phyloP scores from a whole-genome alignment of 148 eudicot species.

The Amaranthus cruentus region DNA sequence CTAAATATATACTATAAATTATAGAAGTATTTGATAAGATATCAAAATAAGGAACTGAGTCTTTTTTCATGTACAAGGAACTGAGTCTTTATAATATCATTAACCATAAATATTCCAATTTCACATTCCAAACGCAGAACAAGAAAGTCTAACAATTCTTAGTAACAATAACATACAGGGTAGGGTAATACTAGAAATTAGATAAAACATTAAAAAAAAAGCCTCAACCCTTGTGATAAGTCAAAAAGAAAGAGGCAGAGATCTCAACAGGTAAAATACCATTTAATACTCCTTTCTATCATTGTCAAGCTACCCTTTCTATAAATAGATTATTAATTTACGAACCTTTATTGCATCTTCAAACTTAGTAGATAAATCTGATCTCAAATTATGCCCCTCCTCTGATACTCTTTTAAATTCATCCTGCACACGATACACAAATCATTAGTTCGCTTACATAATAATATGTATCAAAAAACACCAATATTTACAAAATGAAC shows the following conservation, averaged over 20 bases:
- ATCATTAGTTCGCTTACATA: constrained; percentile 3
- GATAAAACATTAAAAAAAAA: not conserved
- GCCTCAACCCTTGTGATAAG: no score
- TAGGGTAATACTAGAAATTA: not conserved
- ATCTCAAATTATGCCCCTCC: constrained; percentile 88
- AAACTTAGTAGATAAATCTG: constrained; percentile 78
- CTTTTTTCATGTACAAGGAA: not conserved
- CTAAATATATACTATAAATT: no score
- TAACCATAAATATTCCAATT: not conserved
- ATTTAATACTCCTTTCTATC: no score
- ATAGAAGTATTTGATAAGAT: no score
- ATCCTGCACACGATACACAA: constrained; percentile 49
- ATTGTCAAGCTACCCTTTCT: no score
- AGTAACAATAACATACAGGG: not conserved
- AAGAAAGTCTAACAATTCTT: not conserved
- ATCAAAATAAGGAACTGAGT: not conserved
- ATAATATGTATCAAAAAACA: not conserved
- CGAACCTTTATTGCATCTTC: constrained; percentile 86
- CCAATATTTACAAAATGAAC: constrained; percentile 6
- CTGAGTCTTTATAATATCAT: not conserved
- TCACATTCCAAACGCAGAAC: no score
- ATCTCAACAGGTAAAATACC: no score
- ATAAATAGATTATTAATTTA: not conserved
- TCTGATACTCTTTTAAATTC: constrained; percentile 85
- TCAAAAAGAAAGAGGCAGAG: no score